Base-by-base conservation (phyloP, 2,329 filamentous ascomycete species). In the Diaporthe batatas region DNA sequence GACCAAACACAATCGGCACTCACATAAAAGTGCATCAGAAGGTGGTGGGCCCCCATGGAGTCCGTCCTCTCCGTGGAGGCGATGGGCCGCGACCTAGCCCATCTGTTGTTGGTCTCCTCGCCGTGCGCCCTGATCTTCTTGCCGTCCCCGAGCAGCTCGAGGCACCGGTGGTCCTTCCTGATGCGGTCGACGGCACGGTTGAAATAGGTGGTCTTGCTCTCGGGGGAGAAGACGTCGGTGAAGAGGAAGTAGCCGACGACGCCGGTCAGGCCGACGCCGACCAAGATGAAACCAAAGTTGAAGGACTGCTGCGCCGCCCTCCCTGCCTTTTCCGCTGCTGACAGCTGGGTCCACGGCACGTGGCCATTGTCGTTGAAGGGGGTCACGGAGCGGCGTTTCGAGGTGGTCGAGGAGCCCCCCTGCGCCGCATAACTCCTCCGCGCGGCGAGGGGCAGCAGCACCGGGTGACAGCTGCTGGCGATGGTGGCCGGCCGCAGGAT, bases 241-340 rank as follows among this genome's bases (percentile, higher is more conserved):
- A 93, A 97, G 29, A 97, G 86, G 65, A 96, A 87, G 77, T 94
- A 94, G 70, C 87, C 88, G 12, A 98, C 92, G n/a, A 91, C 91
- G 74, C 91, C 91, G 47, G 95, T 98, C 77, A 96, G 85, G 44
- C 91, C 88, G 14, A 95, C 83, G 34, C 96, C 96, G 10, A 92
- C 86, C 1, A 94, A 77, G 11, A 98, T 90, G 75, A 98, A 83
- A 76, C 92, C 88, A 76, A 98, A 91, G 82, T 98, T 98, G 85
- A 97, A 92, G 21, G 92, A 93, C 82, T 98, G 96, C 82, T 98
- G 95, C 0, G 94, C 96, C 11, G 94, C 93, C 51, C 96, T 90
- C 32, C 92, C 93, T 3, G 91, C 91, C 82, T 98, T 98, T 81
- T 98, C 96, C 62, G 85, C 85, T 0, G 84, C 85, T 0, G 92